Evolutionary conservation across 139 green algal species (phyloP), one percentile per base, ranked within the genome.

Genomic region (Chlorella sp.): DNA sequence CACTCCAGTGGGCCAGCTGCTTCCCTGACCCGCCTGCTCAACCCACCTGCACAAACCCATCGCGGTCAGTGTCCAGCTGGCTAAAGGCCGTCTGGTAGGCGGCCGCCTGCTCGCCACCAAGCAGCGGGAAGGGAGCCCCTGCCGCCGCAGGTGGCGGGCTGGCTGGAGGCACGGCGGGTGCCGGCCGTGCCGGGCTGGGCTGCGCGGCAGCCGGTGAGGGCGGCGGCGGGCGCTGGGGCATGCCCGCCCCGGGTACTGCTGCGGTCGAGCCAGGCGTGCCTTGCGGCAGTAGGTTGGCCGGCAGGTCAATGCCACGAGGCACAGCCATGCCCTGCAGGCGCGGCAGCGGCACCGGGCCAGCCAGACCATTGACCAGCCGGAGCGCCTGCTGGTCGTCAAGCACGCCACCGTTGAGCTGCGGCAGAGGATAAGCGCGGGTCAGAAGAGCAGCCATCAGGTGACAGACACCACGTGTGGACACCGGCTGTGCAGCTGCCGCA

Each of bases 41-140:
- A 1, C 73, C 73, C 30, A 81, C 74, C 74, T 91, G 89, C 26
- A 95, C 91, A 32, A 87, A 90, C 47, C 93, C 93, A 62, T 98
- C 95, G 13, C 89, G 55, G 82, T 97, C 90, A 0, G 65, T 78
- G 80, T 98, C 95, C 72, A 96, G 86, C 83, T 92, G 87, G 25
- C 75, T 41, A 80, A 98, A 98, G 0, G 78, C 87, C n/a, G 85
- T 87, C 62, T 91, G 75, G 87, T 95, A 97, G 3, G 88, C 86
- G 64, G 89, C 76, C 23, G 92, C 84, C 62, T 97, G 91, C 18
- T 88, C 86, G 16, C 81, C 36, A 7, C 86, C 70, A 18, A 94
- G 87, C 4, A 92, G 89, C 3, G 93, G 91, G 57, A 88, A 96
- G 26, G 23, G 47, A 1, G 78, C 12, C 25, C 73, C 23, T 6